phyloP scores from a whole-genome alignment of 176 grass and related monocot genomes.

The Eragrostis nindensis region DNA sequence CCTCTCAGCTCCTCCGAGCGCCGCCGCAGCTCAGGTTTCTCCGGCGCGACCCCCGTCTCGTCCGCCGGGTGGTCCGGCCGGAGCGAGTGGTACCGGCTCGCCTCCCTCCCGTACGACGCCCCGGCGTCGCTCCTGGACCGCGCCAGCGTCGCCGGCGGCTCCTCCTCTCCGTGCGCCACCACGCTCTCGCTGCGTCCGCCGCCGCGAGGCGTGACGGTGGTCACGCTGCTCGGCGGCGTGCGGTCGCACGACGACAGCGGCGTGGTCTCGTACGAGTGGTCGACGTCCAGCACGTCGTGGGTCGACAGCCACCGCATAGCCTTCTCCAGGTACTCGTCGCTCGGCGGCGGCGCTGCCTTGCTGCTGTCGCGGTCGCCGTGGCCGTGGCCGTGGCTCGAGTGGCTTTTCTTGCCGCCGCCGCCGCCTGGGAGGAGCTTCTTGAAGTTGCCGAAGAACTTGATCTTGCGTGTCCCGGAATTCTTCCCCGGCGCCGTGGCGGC shows the following conservation, averaged over 20 bases:
- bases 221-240: constrained; percentile 55
- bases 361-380: constrained; percentile 1
- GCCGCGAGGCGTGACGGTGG: constrained; percentile 42
- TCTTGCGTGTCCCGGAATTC: constrained; percentile 40
- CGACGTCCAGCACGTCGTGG: constrained; percentile 33
- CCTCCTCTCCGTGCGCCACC: not conserved
- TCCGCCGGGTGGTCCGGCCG: constrained; percentile 39
- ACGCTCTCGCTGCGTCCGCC: not conserved
- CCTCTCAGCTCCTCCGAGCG: constrained; percentile 33
- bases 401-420: not conserved
- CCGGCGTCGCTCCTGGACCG: constrained; percentile 60
- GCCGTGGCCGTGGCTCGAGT: constrained; percentile 16
- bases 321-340: constrained; percentile 52
- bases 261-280: constrained; percentile 53
- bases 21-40: constrained; percentile 23
- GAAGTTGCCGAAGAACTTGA: constrained; percentile 70
- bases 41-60: not conserved
- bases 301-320: constrained; percentile 52
- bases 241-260: constrained; percentile 50
- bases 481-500: not conserved
- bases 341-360: not conserved
- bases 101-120: constrained; percentile 32
- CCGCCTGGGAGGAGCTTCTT: constrained; percentile 64
- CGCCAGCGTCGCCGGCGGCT: constrained; percentile 8
- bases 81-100: constrained; percentile 53